Conservation (phyloP, 345 rosid genomes). For the Eucalyptus erythrocorys region DNA sequence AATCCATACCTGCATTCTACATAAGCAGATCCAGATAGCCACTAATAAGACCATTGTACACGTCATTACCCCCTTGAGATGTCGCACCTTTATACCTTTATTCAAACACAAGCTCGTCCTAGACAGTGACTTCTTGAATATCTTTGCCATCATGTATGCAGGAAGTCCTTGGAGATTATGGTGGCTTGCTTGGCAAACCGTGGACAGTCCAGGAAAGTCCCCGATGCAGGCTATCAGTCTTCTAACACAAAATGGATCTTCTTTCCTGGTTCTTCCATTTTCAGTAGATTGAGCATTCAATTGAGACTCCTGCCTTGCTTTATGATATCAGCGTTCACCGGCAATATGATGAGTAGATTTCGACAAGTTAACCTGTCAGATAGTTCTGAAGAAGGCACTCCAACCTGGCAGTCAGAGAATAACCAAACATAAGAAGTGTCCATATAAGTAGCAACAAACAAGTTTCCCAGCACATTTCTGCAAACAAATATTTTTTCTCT, state of each 20-base stretch:
- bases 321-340: background rate
- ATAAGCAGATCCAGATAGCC: background rate
- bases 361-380: background rate
- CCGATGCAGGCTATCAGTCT: background rate
- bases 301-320: background rate
- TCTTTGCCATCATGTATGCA: background rate
- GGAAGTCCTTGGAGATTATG: background rate
- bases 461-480: background rate
- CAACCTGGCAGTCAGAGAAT: background rate
- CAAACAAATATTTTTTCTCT: background rate
- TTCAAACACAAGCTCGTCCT: background rate
- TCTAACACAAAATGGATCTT: background rate
- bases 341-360: background rate
- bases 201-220: background rate
- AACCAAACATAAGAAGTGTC: background rate
- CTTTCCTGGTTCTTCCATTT: background rate
- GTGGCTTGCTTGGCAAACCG: background rate
- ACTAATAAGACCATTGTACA: background rate
- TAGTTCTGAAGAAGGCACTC: background rate
- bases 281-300: background rate
- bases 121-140: background rate
- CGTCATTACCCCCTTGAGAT: background rate
- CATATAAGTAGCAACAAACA: background rate
- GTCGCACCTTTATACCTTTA: background rate
- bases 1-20: background rate